Base-by-base conservation (phyloP, 495 filamentous ascomycete species). In the Aspergillus haitiensis region DNA sequence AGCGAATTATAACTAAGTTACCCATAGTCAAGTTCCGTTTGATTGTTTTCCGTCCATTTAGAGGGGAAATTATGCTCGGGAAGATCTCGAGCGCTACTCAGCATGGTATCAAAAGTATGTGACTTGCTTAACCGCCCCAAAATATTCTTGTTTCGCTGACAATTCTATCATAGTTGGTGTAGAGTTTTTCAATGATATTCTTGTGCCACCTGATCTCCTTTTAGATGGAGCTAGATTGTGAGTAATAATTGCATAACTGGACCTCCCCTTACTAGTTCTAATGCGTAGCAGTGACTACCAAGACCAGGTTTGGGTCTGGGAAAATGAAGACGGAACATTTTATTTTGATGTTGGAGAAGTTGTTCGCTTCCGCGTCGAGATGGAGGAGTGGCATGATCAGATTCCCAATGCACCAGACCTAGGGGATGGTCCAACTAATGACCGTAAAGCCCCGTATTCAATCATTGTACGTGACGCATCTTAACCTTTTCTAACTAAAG, bases 1-100 rank as follows among this genome's bases (percentile, higher is more conserved):
- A 9, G 3, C 0, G 16, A 21, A 9, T 47, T 2, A 9, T 52
- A 18, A 8, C 56, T 59, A 36, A 63, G 40, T 7, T 15, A 21
- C 11, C 15, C 2, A 48, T 58, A 96, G 93, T 96, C 31, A 89
- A 93, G 70, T 98, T 97, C 72, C 87, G 90, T 21, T 75, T 98
- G 64, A 79, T 96, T n/a, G 90, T 97, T 8, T 98, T 98, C 71
- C 84, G 94, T 32, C 94, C 94, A 0, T 97, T 96, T 77, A 91
- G 95, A 70, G 87, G 88, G 18, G 95, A 98, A 70, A 90, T 95
- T 49, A 77, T 98, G 60, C 75, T 88, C 8, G 94, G 90, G 5
- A 87, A 84, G 59, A 97, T 97, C 62, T 83, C 81, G 40, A 83
- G 83, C 50, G 83, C 86, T n/a, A 84, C 82, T 5, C 73, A 81